Evolutionary conservation across 805 yeast genomes (phyloP), one percentile per base, ranked within the genome.

Genomic region (Teunomyces funiuensis): DNA sequence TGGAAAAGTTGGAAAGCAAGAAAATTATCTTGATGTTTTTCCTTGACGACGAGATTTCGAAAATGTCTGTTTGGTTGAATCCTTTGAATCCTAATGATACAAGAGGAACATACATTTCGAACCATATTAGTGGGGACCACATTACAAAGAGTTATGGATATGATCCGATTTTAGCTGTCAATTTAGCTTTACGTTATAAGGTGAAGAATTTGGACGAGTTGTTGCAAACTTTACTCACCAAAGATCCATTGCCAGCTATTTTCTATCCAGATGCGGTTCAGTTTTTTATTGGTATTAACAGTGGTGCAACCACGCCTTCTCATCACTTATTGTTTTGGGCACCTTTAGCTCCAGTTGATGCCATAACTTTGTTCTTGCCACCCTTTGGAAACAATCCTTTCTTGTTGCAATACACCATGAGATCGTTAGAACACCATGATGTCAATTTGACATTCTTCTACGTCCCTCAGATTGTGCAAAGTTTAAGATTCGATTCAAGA

Each of bases 381-480:
- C 82, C 83, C 8, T 80, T 76, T 58, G 82, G 83, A 25, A 65
- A 65, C 23, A 78, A 86, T 53, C 80, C 93, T 0, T 75, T 69
- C 51, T 70, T 88, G 16, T 65, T 88, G 44, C 99, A 93, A 63
- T 93, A 83, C 57, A 84, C 96, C 10, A 85, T 91, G 85, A 75
- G 95, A 52, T 85, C 97, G 0, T 68, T 93, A 48, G 97, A 89
- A 60, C 74, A 81, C 15, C 95, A 88, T 54, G 96, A 88, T 54
- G 88, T 88, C 27, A 85, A 86, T 53, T 67, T 85, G 47, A 88
- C 97, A 0, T 93, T 95, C 69, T 93, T 95, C 61, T 93, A 95
- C 57, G 98, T 93, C 40, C 99, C 99, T 2, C 99, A 93, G 61
- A 88, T 93, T 62, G 99, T 93, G 15, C 99, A 93, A 65, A 77